Evolutionary conservation across 179 eudicot species (phyloP).

Genomic region (Dionaea muscipula): DNA sequence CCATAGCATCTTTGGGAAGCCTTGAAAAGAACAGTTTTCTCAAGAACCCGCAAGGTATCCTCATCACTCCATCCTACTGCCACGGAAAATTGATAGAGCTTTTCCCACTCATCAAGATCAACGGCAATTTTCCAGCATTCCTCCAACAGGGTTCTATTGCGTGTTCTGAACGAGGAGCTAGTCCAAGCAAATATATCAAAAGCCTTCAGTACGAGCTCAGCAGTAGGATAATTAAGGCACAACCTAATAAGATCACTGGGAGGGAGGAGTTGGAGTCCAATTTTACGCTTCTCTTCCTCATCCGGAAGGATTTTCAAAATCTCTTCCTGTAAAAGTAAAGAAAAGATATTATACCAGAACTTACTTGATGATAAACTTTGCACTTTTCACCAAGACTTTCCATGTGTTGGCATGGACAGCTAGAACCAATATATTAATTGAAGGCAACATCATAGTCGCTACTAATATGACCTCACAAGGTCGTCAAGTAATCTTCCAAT

Average conservation of each 20-base stretch:
- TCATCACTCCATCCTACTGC: slow-evolving; percentile 84
- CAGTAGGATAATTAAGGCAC: slow-evolving; percentile 45
- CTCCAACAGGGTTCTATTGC: slow-evolving; percentile 57
- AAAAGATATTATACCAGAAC: no score
- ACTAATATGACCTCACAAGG: no score
- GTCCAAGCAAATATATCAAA: slow-evolving; percentile 92
- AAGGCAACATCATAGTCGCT: no score
- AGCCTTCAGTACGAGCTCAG: slow-evolving; percentile 48
- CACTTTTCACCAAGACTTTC: no score
- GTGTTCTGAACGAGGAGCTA: slow-evolving; percentile 57
- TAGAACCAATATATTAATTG: no score
- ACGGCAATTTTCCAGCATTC: slow-evolving; percentile 83
- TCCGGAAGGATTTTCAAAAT: slow-evolving; percentile 38
- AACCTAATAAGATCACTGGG: slow-evolving; percentile 65
- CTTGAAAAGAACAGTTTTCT: slow-evolving; percentile 57
- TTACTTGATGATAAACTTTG: no score
- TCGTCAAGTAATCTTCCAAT: no score
- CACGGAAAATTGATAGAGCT: slow-evolving; percentile 41
- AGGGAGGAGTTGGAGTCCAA: slow-evolving; percentile 48
- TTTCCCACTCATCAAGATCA: slow-evolving; percentile 80
- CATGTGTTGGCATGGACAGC: no score
- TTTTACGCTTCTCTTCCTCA: slow-evolving; percentile 44
- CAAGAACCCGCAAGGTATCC: slow-evolving; percentile 34
- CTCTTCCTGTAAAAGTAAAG: slow-evolving; percentile 49
- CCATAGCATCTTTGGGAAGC: slow-evolving; percentile 82